Evolutionary conservation across 257 asterid species (phyloP).

Genomic region (Solanum appendiculatum): DNA sequence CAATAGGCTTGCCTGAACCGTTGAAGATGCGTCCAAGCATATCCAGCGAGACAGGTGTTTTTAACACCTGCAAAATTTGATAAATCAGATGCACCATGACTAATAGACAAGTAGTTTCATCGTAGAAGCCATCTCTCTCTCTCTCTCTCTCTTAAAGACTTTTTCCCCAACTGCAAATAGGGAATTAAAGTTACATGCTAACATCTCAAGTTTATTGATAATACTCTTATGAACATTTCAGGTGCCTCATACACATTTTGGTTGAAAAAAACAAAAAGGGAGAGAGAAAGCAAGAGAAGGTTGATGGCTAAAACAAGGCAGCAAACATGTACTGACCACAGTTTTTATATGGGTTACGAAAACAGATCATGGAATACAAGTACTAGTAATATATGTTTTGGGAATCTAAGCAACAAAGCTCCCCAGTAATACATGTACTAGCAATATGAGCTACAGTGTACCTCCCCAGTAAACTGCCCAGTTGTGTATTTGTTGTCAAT

Average conservation of each 20-base stretch:
- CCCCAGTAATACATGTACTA: too few species aligned
- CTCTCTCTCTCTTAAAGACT: background rate
- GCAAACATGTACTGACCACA: background rate
- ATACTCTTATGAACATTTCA: background rate
- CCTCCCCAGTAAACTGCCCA: constrained; percentile 97
- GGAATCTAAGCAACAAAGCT: background rate
- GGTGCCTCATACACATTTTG: background rate
- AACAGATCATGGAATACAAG: background rate
- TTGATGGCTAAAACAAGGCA: background rate
- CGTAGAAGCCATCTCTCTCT: background rate
- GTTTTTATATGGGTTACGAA: background rate
- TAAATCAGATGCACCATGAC: too few species aligned
- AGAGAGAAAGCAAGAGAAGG: background rate
- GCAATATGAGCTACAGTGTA: constrained; percentile 5
- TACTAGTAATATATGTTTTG: background rate
- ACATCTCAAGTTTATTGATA: background rate
- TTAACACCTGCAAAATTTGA: constrained; percentile 17
- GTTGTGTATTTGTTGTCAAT: constrained; percentile 90
- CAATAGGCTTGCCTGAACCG: constrained; percentile 72
- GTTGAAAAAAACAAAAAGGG: background rate
- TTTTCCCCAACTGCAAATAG: background rate
- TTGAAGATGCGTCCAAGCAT: constrained; percentile 48
- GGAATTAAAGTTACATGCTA: background rate
- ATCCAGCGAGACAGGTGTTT: constrained; percentile 42
- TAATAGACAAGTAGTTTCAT: background rate